Percentiles rank a stretch among this genome's conserved stretches.
These are phyloP conservation scores for Apiospora kogelbergensis DNA, from an alignment of 2,329 filamentous ascomycete species.

Conservation along the genomic window DNA sequence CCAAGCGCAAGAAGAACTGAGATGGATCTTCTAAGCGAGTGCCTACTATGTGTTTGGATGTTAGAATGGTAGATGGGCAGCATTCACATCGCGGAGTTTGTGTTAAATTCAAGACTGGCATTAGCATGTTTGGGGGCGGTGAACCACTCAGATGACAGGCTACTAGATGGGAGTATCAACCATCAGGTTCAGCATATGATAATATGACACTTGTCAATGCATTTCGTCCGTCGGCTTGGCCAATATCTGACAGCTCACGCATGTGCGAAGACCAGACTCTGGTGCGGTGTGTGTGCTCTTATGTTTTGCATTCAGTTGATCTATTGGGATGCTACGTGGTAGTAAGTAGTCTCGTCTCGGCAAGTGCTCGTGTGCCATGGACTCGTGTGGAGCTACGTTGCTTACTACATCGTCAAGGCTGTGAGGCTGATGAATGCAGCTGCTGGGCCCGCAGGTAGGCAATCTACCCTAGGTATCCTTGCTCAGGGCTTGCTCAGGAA, in stretches of 20 bases:
- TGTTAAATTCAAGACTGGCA: not conserved
- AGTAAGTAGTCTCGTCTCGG: not conserved
- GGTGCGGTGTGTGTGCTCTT: not conserved
- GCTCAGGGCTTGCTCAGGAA: not conserved
- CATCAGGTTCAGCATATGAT: not conserved
- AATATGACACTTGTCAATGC: not conserved
- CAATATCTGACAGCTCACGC: not conserved
- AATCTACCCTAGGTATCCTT: not conserved
- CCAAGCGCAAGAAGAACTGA: slow-evolving; percentile 30
- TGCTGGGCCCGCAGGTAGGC: not conserved
- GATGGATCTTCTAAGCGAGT: not conserved
- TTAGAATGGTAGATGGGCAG: not conserved
- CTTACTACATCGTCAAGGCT: slow-evolving; percentile 1
- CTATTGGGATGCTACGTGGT: not conserved
- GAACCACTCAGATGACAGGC: not conserved
- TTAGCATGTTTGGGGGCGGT: not conserved
- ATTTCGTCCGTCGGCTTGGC: not conserved
- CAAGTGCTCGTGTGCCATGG: not conserved
- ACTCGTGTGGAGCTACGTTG: not conserved
- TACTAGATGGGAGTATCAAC: not conserved
- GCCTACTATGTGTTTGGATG: not conserved
- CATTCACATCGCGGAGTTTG: not conserved
- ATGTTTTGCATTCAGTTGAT: not conserved
- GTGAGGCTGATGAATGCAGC: not conserved
- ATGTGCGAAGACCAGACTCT: no score